These are phyloP conservation scores for Ophiostoma fasciatum DNA, from an alignment of 2,329 filamentous ascomycete genomes.

Conservation along the genomic window DNA sequence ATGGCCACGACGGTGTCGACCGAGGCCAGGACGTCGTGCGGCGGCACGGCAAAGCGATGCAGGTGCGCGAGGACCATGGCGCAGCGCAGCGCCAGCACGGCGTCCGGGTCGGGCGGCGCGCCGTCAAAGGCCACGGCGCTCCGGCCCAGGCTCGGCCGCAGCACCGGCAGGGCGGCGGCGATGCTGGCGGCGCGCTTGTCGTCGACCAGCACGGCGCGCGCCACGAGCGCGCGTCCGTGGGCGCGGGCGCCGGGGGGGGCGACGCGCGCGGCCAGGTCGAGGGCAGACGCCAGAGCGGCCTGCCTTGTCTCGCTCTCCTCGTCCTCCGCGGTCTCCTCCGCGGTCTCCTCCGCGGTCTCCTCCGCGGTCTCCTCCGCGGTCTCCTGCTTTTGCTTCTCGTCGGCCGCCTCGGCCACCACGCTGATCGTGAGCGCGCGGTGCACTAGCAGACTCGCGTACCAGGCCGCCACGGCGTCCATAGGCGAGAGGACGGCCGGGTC, in stretches of 20 bases:
- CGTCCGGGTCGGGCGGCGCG: conserved; percentile 32
- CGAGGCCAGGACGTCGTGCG: conserved; percentile 29
- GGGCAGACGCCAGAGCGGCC: conserved; percentile 24
- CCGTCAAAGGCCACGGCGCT: conserved; percentile 29
- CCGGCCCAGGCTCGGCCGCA: conserved; percentile 24
- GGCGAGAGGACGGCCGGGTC: conserved; percentile 75
- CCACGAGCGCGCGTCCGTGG: conserved; percentile 43
- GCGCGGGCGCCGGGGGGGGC: conserved; percentile 69
- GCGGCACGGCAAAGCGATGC: conserved; percentile 26
- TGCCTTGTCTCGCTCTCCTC: no score
- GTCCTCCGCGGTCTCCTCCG: conserved; percentile 2
- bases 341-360: conserved; percentile 23
- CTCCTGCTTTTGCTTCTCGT: conserved; percentile 18
- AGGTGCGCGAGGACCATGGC: conserved; percentile 47
- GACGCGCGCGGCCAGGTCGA: conserved; percentile 54
- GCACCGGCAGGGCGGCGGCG: conserved; percentile 36
- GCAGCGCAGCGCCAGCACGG: conserved; percentile 42
- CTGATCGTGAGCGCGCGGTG: conserved; percentile 53
- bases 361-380: neutral
- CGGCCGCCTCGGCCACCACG: conserved; percentile 35
- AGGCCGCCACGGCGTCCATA: conserved; percentile 79
- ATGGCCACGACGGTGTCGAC: conserved; percentile 31
- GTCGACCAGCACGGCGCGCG: conserved; percentile 40
- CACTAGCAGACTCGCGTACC: conserved; percentile 67
- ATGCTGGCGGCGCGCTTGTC: conserved; percentile 42